Base-by-base conservation (phyloP, 345 rosid genomes). In the Populus davidiana region DNA sequence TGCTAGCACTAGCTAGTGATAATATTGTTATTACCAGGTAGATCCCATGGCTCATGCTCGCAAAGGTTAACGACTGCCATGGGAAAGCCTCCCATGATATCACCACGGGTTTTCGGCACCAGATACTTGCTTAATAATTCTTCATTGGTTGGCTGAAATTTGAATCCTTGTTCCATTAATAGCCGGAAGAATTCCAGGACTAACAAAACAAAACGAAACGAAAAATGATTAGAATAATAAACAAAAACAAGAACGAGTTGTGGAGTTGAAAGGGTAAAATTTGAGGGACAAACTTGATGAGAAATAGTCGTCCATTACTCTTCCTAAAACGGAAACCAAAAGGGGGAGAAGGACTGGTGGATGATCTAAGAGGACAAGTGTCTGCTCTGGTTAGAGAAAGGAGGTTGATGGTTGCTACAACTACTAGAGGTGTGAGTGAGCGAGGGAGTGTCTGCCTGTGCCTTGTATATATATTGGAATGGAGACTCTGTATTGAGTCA, bases 1-100 rank as follows among this genome's bases (percentile, higher is more conserved):
- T 2, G 54, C 44, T 33, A 33, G 35, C 35, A 33, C 35, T 33
- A 33, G 35, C 35, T 2, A 49, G 54, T 13, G 2, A 49, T 5
- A 49, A 0, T 18, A 23, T 21, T 33, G 6, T 33, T 36, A 1
- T 21, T 78, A 89, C 88, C 69, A 35, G 83, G 85, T 65, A 91
- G 56, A 5, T 91, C 81, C 86, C 84, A 82, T 16, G 94, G 94
- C 61, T 91, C 87, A 12, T 68, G 82, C 68, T 69, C 54, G 76
- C 64, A 72, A 5, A 91, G 70, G 0, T 83, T 75, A 72, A 91
- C 59, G 35, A 89, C 89, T 36, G 64, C 71, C 38, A 91, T 81
- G 49, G 39, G 2, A 35, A 52, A 62, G 16, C 52, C 2, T 41
- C 36, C 25, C n/a, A 52, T 43, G 35, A 54, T 18, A 4, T 29